Evolutionary conservation across 805 yeast genomes (phyloP).

Genomic region (Blastobotrys mokoenaii): DNA sequence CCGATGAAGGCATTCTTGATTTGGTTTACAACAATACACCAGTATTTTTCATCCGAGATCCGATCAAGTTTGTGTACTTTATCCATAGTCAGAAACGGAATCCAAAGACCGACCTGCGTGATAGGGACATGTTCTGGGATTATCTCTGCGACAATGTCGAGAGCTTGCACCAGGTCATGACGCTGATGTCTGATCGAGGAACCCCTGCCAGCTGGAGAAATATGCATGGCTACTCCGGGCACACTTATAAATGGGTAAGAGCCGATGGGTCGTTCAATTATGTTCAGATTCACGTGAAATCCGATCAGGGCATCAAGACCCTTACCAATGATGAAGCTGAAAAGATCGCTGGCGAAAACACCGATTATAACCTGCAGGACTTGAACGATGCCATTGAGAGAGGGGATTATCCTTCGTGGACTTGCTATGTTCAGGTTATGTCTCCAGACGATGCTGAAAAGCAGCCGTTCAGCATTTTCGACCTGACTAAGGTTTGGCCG

Average conservation of each 20-base stretch:
- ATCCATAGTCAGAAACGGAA: constrained; percentile 65
- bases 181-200: constrained; percentile 53
- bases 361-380: constrained; percentile 41
- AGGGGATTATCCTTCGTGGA: constrained; percentile 44
- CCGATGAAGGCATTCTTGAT: constrained; percentile 60
- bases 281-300: constrained; percentile 45
- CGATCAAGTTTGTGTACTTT: constrained; percentile 54
- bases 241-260: constrained; percentile 51
- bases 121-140: constrained; percentile 51
- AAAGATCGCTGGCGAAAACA: constrained; percentile 38
- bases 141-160: constrained; percentile 48
- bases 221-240: constrained; percentile 60
- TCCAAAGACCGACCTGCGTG: constrained; percentile 53
- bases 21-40: constrained; percentile 73
- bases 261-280: constrained; percentile 42
- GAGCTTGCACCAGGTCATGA: constrained; percentile 47
- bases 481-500: constrained; percentile 53
- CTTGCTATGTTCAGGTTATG: constrained; percentile 52
- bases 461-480: constrained; percentile 40
- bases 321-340: constrained; percentile 39
- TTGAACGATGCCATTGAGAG: constrained; percentile 38
- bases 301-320: constrained; percentile 44
- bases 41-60: constrained; percentile 55
- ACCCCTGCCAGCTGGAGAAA: constrained; percentile 45
- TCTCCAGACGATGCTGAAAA: constrained; percentile 48